Evolutionary conservation across 2,329 filamentous ascomycete species (phyloP), one percentile per base, ranked within the genome.

Genomic region (Graphilbum ipis-grandicollis): DNA sequence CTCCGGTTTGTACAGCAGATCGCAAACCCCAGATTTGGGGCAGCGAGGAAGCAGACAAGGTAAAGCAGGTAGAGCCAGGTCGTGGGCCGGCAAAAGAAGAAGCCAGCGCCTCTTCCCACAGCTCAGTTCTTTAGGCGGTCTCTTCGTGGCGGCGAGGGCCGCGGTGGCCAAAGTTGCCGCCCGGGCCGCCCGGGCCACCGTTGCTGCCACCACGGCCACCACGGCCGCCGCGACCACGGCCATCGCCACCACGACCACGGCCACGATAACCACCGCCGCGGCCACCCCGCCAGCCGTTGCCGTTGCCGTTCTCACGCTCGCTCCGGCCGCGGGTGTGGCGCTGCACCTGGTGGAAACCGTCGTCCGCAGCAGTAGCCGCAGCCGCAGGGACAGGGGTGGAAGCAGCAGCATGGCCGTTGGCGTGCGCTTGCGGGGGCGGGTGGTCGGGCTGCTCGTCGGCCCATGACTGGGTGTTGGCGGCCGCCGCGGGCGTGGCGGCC

Each of bases 311-410:
- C 26, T 71, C 68, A 35, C 68, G 62, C 39, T 63, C 65, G 48
- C 64, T 63, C 39, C 66, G 66, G 37, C 62, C 63, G 40, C 66
- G 65, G 54, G 70, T 69, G 49, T 71, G 70, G 40, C 63, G 57
- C 48, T 71, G 71, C 10, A 84, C 79, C 49, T 78, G 72, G 41
- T 78, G 74, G 64, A 84, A 85, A 19, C 79, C 79, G 49, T 83
- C 79, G 45, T 65, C 64, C 35, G 54, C 41, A 19, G 65, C 63
- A 18, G 56, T 44, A 9, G 55, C 46, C 8, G 55, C 44, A 35
- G 65, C 59, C 34, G 58, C 33, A 6, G 26, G 17, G 9, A 14
- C 18, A 21, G 56, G 12, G 2, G 10, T 12, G 4, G 33, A 10
- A 14, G 9, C 28, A n/a, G 25, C 7, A 32, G 32, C 10, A 29